Conservation (phyloP, 305 asterid genomes). For the Fraxinus baroniana region DNA sequence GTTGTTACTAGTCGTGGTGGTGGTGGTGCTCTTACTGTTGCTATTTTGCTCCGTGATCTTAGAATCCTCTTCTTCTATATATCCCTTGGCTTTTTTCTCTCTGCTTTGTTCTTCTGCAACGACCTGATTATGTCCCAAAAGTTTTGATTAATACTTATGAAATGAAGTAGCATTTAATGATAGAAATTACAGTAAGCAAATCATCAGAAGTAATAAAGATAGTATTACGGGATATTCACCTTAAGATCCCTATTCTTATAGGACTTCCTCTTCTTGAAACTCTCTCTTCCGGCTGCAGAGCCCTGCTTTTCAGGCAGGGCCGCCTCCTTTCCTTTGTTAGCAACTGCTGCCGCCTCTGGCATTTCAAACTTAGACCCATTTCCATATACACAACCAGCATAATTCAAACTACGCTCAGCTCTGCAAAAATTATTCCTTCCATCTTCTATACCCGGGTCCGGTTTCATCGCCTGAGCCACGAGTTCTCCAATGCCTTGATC, state of each 20-base stretch:
- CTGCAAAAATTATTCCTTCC: constrained; percentile 28
- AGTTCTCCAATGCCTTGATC: constrained; percentile 47
- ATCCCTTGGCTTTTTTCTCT: constrained; percentile 40
- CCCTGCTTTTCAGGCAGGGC: constrained; percentile 24
- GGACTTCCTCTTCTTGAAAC: constrained; percentile 57
- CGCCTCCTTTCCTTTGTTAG: constrained; percentile 29
- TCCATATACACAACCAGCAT: constrained; percentile 26
- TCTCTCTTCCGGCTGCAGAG: constrained; percentile 34
- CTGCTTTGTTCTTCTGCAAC: constrained; percentile 38
- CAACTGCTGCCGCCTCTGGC: constrained; percentile 25
- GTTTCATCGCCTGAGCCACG: constrained; percentile 43
- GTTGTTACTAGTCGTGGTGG: constrained; percentile 12
- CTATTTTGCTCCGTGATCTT: constrained; percentile 40
- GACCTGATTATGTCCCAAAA: constrained; percentile 28
- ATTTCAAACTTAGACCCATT: constrained; percentile 32
- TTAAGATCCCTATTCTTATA: constrained; percentile 40
- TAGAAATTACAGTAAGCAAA: not conserved
- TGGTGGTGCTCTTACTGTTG: constrained; percentile 42
- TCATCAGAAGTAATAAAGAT: not conserved
- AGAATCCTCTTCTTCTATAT: constrained; percentile 33
- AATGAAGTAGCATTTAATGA: not conserved
- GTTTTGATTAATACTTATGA: not conserved
- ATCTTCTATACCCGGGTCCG: constrained; percentile 43
- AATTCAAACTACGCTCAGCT: constrained; percentile 24
- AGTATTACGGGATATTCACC: constrained; percentile 31